phyloP scores from a whole-genome alignment of 148 eudicot species.

The Diospyros kaki region DNA sequence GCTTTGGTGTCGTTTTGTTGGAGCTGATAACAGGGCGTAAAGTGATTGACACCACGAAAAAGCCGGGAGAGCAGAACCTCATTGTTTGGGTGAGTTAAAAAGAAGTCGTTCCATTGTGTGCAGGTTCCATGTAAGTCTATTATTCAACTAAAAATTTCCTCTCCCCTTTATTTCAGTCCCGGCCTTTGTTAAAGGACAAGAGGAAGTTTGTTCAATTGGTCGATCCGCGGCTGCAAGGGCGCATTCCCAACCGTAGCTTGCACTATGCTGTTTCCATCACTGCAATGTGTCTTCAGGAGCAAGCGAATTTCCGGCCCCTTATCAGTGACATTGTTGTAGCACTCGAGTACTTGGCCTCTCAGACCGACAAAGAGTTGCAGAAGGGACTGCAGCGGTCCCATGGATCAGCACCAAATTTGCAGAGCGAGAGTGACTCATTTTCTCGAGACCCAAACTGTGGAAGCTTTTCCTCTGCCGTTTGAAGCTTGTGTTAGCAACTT shows the following conservation, averaged over 20 bases:
- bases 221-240: slow-evolving; percentile 57
- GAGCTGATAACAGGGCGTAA: slow-evolving; percentile 73
- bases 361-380: slow-evolving; percentile 28
- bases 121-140: not conserved
- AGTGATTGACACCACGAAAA: slow-evolving; percentile 44
- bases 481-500: not conserved
- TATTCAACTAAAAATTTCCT: not conserved
- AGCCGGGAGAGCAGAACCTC: slow-evolving; percentile 52
- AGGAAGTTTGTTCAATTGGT: slow-evolving; percentile 45
- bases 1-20: slow-evolving; percentile 82
- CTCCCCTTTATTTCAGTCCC: slow-evolving; percentile 38
- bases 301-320: slow-evolving; percentile 50
- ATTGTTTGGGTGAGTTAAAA: slow-evolving; percentile 63
- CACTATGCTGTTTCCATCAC: slow-evolving; percentile 57
- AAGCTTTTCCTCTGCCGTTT: slow-evolving; percentile 6
- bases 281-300: slow-evolving; percentile 65
- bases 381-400: slow-evolving; percentile 14
- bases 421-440: not conserved
- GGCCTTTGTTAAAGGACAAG: slow-evolving; percentile 44
- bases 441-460: slow-evolving; percentile 7
- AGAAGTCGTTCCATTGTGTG: not conserved
- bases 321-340: slow-evolving; percentile 64
- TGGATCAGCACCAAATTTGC: slow-evolving; percentile 21
- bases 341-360: slow-evolving; percentile 60
- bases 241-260: slow-evolving; percentile 40